phyloP scores from a whole-genome alignment of 371 early-diverging fungal genomes.

The Mortierella sp. region DNA sequence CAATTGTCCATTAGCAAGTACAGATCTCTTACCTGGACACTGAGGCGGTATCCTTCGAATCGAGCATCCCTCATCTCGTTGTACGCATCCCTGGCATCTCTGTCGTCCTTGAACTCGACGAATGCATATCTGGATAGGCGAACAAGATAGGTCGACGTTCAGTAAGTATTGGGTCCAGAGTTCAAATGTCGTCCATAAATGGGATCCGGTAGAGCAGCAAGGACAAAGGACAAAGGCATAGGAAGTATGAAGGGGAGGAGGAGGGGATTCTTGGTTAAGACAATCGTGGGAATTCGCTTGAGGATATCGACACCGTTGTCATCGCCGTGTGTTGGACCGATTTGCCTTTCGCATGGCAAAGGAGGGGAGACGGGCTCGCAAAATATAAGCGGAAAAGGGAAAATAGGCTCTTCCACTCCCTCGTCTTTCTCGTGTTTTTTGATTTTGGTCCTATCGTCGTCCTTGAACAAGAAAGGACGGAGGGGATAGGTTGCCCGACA shows the following conservation, averaged over 20 bases:
- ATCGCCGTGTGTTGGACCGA: not conserved
- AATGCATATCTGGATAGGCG: constrained; percentile 63
- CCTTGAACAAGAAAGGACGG: not conserved
- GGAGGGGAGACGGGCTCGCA: not conserved
- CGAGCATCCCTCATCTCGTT: constrained; percentile 90
- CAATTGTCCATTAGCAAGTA: not conserved
- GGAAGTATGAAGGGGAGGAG: not conserved
- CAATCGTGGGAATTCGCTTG: constrained; percentile 2
- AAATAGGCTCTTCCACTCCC: not conserved
- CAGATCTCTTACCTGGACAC: constrained; percentile 75
- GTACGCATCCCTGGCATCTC: constrained; percentile 92
- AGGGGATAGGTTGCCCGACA: not conserved
- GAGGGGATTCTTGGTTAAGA: constrained; percentile 1
- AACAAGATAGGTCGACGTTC: not conserved
- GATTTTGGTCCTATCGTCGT: not conserved
- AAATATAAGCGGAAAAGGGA: not conserved
- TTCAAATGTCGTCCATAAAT: not conserved
- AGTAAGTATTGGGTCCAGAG: not conserved
- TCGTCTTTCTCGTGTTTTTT: not conserved
- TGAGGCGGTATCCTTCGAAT: constrained; percentile 83
- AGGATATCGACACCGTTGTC: not conserved
- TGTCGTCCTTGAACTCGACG: constrained; percentile 91
- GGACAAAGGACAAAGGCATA: not conserved
- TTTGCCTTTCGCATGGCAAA: not conserved
- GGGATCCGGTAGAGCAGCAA: not conserved